These are phyloP conservation scores for Marsdenia floribunda DNA, from an alignment of 257 asterid genomes.

Conservation along the genomic window DNA sequence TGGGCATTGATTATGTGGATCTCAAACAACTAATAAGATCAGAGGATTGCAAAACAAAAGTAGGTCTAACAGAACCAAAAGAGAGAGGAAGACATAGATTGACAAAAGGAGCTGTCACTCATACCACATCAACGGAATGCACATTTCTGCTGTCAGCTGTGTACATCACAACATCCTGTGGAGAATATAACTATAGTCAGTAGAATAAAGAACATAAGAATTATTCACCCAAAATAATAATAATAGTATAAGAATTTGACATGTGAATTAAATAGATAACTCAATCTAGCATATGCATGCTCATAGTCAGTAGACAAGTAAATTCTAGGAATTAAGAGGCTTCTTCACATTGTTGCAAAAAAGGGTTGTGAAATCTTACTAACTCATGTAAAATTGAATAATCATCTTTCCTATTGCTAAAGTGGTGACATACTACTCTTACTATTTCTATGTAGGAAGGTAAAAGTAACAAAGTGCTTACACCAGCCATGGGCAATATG, in stretches of 20 bases:
- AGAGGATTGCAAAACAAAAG: background rate
- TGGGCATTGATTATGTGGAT: background rate
- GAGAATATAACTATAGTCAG: slow-evolving; percentile 20
- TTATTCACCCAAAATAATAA: no score
- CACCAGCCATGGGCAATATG: slow-evolving; percentile 74
- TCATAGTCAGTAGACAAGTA: background rate
- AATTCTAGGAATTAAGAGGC: background rate
- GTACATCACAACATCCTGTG: slow-evolving; percentile 78
- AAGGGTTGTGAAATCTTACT: background rate
- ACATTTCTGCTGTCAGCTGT: slow-evolving; percentile 72
- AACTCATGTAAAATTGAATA: background rate
- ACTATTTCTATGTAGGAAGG: background rate
- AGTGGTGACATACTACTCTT: background rate
- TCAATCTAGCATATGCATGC: background rate
- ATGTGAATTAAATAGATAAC: background rate
- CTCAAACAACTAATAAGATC: background rate
- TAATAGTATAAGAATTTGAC: background rate
- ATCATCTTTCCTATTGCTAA: background rate
- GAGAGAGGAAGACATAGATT: background rate
- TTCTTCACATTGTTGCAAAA: background rate
- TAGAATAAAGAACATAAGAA: slow-evolving; percentile 6
- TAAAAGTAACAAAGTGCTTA: slow-evolving; percentile 27
- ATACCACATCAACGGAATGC: slow-evolving; percentile 85
- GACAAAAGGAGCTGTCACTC: slow-evolving; percentile 4
- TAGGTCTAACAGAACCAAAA: background rate